These are phyloP conservation scores for Hirschfeldia incana DNA, from an alignment of 345 rosid species.

Conservation along the genomic window DNA sequence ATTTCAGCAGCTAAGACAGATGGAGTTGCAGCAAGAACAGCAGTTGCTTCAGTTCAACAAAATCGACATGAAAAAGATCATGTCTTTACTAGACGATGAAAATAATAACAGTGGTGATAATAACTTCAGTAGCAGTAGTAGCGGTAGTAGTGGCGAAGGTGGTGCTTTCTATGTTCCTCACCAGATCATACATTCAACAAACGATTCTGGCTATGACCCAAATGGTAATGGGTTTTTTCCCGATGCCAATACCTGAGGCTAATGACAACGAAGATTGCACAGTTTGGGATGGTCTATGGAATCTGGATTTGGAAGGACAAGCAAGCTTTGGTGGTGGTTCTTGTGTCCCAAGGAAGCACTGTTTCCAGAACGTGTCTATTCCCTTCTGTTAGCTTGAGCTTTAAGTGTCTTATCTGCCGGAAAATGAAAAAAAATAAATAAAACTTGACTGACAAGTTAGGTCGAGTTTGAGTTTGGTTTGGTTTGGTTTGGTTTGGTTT, in stretches of 20 bases:
- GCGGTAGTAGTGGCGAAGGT: conserved; percentile 19
- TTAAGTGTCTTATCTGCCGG: conserved; percentile 1
- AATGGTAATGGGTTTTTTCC: conserved; percentile 34
- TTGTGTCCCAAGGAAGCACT: conserved; percentile 47
- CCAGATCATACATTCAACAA: conserved; percentile 43
- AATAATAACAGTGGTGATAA: conserved; percentile 25
- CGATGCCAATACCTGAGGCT: conserved; percentile 28
- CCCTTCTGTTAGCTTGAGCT: conserved; percentile 49
- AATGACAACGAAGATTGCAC: conserved; percentile 45
- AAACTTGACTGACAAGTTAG: conserved; percentile 30
- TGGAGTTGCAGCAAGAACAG: too few relatives aligned
- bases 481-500: too few relatives aligned
- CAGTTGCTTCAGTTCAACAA: too few relatives aligned
- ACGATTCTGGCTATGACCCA: conserved; percentile 28
- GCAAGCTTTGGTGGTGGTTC: conserved; percentile 40
- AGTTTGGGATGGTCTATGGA: conserved; percentile 82
- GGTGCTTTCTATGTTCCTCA: conserved; percentile 48
- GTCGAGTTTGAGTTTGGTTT: conserved; percentile 33
- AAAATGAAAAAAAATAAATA: conserved; percentile 7
- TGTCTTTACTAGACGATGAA: conserved; percentile 60
- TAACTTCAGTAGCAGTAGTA: conserved; percentile 29
- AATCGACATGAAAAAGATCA: too few relatives aligned
- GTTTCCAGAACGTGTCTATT: conserved; percentile 44
- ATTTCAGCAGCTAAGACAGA: too few relatives aligned
- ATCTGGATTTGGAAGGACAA: conserved; percentile 59